Evolutionary conservation across 129 eudicot species (phyloP).

Genomic region (Smallanthus sonchifolius): DNA sequence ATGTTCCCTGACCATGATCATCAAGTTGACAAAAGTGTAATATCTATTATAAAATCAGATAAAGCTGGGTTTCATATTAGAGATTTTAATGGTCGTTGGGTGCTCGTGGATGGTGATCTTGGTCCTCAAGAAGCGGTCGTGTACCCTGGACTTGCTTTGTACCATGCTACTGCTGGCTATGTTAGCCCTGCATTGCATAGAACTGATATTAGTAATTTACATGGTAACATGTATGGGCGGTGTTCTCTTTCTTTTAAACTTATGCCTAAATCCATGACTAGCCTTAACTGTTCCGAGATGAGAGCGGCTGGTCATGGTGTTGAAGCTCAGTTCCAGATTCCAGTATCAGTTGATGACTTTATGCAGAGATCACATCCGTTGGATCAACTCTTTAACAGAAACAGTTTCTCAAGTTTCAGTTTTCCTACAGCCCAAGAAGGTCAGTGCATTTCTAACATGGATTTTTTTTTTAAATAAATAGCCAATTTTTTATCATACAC

Average conservation of each 20-base stretch:
- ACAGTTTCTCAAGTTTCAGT: conserved; percentile 51
- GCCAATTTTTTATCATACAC: neutral
- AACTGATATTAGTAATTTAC: conserved; percentile 47
- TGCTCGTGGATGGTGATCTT: conserved; percentile 86
- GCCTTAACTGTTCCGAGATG: conserved; percentile 88
- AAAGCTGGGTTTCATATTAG: conserved; percentile 68
- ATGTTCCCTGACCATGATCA: conserved; percentile 81
- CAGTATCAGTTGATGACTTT: conserved; percentile 92
- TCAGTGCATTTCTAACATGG: conserved; percentile 21
- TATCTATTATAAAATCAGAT: conserved; percentile 81
- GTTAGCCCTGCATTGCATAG: conserved; percentile 77
- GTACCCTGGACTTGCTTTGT: conserved; percentile 89
- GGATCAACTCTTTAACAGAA: conserved; percentile 79
- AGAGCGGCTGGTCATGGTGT: conserved; percentile 98
- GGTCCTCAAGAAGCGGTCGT: conserved; percentile 90
- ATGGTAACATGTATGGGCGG: conserved; percentile 61
- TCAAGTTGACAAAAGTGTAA: conserved; percentile 71
- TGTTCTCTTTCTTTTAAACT: conserved; percentile 74
- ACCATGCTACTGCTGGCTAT: conserved; percentile 96
- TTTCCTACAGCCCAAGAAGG: conserved; percentile 81
- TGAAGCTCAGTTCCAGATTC: conserved; percentile 95
- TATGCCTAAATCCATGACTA: conserved; percentile 95
- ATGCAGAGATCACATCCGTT: conserved; percentile 84
- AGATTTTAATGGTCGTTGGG: conserved; percentile 87
- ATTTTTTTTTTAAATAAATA: neutral